Evolutionary conservation across 1,139 yeast genomes (phyloP), one percentile per base, ranked within the genome.

Genomic region (Blastobotrys indianensis): DNA sequence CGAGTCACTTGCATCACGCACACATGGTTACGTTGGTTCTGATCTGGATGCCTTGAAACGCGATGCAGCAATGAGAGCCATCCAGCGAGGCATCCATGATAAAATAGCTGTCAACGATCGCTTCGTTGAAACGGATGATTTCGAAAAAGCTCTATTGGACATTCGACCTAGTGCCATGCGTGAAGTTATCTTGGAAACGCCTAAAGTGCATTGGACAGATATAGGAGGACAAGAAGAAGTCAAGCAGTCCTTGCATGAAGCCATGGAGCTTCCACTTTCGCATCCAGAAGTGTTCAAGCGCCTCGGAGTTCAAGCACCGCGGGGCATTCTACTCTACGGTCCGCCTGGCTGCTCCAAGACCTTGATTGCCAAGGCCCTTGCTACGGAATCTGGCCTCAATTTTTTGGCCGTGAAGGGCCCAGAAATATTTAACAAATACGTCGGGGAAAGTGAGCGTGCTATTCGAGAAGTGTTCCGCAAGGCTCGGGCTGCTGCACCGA

Each of bases 271-370:
- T 58, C 99, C 99, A 0, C 67, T 94, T 32, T 84, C 84, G 49
- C 94, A 94, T 1, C 77, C 88, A 0, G 87, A 78, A 1, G 74
- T 95, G 0, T 92, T 92, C 63, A 71, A 71, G 23, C 71, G 76
- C 36, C 70, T 94, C 9, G 98, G 97, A 0, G 81, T 94, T 6
- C 73, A 77, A 48, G 92, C 97, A 0, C 98, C 99, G 2, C 85
- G 87, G 57, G 97, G 97, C 34, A 84, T 90, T 1, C 66, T 90
- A 41, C 69, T 90, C 15, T 90, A 90, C 63, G 97, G 97, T 0
- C 97, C 97, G 1, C 97, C 97, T 0, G 97, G 97, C 6, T 90
- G 97, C 67, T 88, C 97, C 6, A 90, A 90, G 59, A 90, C 97
- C 0, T 68, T 90, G 50, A 86, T 95, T 0, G 97, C 97, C 1